A percentile compares a stretch with the other conserved stretches of the same genome.
Evolutionary conservation across 345 rosid species (phyloP).

Genomic region (Isatis tinctoria): DNA sequence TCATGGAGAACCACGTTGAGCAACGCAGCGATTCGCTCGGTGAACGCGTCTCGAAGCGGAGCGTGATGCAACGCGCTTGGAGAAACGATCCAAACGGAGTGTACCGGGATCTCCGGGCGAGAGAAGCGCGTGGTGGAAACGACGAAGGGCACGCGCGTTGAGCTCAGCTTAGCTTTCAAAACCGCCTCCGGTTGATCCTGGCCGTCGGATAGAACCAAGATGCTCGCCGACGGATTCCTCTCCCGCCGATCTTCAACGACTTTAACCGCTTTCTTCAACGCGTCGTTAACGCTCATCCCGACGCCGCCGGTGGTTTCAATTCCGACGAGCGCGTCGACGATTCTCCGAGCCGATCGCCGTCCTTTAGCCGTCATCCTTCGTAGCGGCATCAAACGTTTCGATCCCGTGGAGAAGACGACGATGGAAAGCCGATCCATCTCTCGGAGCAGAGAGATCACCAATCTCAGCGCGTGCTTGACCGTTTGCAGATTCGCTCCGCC

Average conservation of each 20-base stretch:
- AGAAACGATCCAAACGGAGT: slow-evolving; percentile 43
- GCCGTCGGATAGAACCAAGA: slow-evolving; percentile 57
- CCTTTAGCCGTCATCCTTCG: slow-evolving; percentile 74
- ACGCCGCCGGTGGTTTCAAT: slow-evolving; percentile 36
- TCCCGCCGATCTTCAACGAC: slow-evolving; percentile 85
- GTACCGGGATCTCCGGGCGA: slow-evolving; percentile 51
- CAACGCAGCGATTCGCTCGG: slow-evolving; percentile 38
- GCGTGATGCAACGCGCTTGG: slow-evolving; percentile 32
- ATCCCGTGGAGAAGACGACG: slow-evolving; percentile 65
- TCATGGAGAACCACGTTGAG: slow-evolving; percentile 54
- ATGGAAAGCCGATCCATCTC: slow-evolving; percentile 76
- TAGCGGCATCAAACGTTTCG: slow-evolving; percentile 70
- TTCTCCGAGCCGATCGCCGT: slow-evolving; percentile 57
- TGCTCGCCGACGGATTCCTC: slow-evolving; percentile 58
- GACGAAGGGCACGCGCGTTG: slow-evolving; percentile 27
- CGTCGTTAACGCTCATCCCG: slow-evolving; percentile 66
- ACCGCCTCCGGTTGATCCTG: slow-evolving; percentile 40
- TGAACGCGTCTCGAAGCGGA: slow-evolving; percentile 48
- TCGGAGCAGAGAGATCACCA: slow-evolving; percentile 51
- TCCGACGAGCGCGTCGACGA: slow-evolving; percentile 51
- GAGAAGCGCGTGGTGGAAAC: slow-evolving; percentile 63
- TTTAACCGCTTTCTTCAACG: slow-evolving; percentile 79
- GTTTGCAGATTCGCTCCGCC: slow-evolving; percentile 40
- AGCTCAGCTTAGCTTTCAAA: slow-evolving; percentile 19
- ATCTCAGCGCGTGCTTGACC: slow-evolving; percentile 62